A percentile compares a stretch with the other conserved stretches of the same genome.
These are phyloP conservation scores for Diaporthe destruens DNA, from an alignment of 2,329 filamentous ascomycete species.

Conservation along the genomic window DNA sequence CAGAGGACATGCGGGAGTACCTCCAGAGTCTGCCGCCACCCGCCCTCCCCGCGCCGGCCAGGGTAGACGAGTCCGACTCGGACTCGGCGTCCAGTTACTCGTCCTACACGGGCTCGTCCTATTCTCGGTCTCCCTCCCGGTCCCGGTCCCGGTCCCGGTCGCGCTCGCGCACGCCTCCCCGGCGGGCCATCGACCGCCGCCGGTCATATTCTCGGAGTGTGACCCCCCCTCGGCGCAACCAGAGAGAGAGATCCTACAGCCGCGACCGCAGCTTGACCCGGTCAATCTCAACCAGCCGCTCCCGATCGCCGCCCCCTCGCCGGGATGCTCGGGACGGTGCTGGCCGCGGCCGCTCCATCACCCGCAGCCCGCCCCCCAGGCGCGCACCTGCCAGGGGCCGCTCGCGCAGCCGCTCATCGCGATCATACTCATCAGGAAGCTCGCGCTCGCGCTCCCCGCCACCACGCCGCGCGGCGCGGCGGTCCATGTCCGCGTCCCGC, in stretches of 20 bases:
- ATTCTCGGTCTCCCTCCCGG: conserved; percentile 65
- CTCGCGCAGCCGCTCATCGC: conserved; percentile 39
- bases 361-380: conserved; percentile 37
- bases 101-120: conserved; percentile 75
- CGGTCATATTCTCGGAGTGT: conserved; percentile 51
- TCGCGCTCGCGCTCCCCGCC: conserved; percentile 39
- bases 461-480: background rate
- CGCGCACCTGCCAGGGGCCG: conserved; percentile 32
- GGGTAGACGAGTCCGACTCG: conserved; percentile 71
- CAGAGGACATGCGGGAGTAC: conserved; percentile 93
- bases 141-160: conserved; percentile 63
- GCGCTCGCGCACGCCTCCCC: conserved; percentile 57
- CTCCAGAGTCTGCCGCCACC: conserved; percentile 92
- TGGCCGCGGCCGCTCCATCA: conserved; percentile 38
- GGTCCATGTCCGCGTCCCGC: conserved; percentile 37
- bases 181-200: conserved; percentile 53
- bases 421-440: conserved; percentile 39
- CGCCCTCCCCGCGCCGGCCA: conserved; percentile 75
- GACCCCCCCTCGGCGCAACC: conserved; percentile 47
- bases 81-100: conserved; percentile 85
- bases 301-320: conserved; percentile 42
- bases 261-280: conserved; percentile 50
- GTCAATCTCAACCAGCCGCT: conserved; percentile 52
- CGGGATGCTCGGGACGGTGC: conserved; percentile 35
- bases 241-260: conserved; percentile 41